These are phyloP conservation scores for Meredithiella fracta DNA, from an alignment of 2,329 filamentous ascomycete species.

Conservation along the genomic window DNA sequence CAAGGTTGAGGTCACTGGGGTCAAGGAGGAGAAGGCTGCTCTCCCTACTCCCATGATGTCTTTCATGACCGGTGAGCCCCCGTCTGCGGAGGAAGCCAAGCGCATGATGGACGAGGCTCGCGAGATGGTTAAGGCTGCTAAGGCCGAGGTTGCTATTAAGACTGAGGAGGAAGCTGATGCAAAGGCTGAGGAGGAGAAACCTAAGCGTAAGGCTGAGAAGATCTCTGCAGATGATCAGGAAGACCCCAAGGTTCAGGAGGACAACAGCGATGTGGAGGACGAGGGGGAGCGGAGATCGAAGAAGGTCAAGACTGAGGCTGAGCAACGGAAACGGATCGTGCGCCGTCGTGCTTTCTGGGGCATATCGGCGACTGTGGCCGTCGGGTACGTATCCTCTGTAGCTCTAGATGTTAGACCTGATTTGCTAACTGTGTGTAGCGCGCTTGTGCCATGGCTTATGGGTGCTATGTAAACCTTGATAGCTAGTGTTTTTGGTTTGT, in stretches of 20 bases:
- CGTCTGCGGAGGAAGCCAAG: constrained; percentile 59
- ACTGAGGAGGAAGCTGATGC: constrained; percentile 24
- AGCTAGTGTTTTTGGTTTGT: constrained; percentile 6
- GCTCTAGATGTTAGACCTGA: constrained; percentile 5
- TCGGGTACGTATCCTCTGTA: constrained; percentile 54
- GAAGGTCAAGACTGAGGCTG: constrained; percentile 64
- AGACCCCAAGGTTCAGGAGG: too few relatives aligned
- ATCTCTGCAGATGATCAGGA: constrained; percentile 39
- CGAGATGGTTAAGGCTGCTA: constrained; percentile 64
- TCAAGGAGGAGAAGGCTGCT: constrained; percentile 26
- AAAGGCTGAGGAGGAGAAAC: constrained; percentile 18
- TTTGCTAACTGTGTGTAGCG: constrained; percentile 20
- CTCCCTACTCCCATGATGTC: constrained; percentile 19
- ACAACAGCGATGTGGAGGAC: constrained; percentile 24
- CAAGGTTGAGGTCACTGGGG: constrained; percentile 48
- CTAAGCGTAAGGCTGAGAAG: constrained; percentile 61
- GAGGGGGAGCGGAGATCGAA: constrained; percentile 42
- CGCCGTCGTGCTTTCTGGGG: constrained; percentile 74
- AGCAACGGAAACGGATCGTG: constrained; percentile 72
- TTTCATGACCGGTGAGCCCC: constrained; percentile 41
- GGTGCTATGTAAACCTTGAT: constrained; percentile 29
- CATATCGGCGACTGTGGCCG: constrained; percentile 67
- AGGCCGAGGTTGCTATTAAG: constrained; percentile 24
- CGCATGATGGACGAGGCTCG: constrained; percentile 76
- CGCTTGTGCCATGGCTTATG: constrained; percentile 35